These are phyloP conservation scores for Dioscorea cayenensis DNA, from an alignment of 116 monocot species.

Conservation along the genomic window DNA sequence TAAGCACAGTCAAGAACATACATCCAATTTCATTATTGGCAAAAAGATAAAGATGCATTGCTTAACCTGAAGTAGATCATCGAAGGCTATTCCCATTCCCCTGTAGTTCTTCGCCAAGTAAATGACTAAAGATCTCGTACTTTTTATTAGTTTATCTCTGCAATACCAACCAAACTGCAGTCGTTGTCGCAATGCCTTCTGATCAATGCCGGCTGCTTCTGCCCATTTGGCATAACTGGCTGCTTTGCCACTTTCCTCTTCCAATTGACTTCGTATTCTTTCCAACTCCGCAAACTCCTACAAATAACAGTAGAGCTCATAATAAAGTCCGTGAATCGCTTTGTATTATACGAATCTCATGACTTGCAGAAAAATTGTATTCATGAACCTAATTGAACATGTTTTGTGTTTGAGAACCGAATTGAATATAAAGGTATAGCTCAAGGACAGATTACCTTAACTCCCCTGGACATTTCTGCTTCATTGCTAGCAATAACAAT, in stretches of 20 bases:
- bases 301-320: slow-evolving; percentile 2
- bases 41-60: slow-evolving; percentile 10
- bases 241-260: slow-evolving; percentile 34
- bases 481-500: slow-evolving; percentile 32
- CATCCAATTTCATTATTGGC: slow-evolving; percentile 14
- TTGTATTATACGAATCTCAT: neutral
- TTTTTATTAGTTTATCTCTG: slow-evolving; percentile 51
- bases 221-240: slow-evolving; percentile 52
- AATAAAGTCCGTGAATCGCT: too few species aligned
- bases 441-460: slow-evolving; percentile 41
- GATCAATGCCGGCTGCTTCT: slow-evolving; percentile 53
- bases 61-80: slow-evolving; percentile 81
- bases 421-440: too few species aligned
- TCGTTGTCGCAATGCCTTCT: slow-evolving; percentile 29
- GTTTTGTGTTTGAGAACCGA: too few species aligned
- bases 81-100: slow-evolving; percentile 72
- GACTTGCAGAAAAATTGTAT: neutral
- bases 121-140: slow-evolving; percentile 53
- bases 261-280: slow-evolving; percentile 27
- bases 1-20: slow-evolving; percentile 9
- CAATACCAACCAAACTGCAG: slow-evolving; percentile 61
- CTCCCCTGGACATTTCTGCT: slow-evolving; percentile 50
- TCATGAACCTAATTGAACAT: too few species aligned
- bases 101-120: slow-evolving; percentile 50
- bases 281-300: slow-evolving; percentile 58